These are phyloP conservation scores for Acanthamoeba royreba DNA, from an alignment of 208 protist species.

Conservation along the genomic window DNA sequence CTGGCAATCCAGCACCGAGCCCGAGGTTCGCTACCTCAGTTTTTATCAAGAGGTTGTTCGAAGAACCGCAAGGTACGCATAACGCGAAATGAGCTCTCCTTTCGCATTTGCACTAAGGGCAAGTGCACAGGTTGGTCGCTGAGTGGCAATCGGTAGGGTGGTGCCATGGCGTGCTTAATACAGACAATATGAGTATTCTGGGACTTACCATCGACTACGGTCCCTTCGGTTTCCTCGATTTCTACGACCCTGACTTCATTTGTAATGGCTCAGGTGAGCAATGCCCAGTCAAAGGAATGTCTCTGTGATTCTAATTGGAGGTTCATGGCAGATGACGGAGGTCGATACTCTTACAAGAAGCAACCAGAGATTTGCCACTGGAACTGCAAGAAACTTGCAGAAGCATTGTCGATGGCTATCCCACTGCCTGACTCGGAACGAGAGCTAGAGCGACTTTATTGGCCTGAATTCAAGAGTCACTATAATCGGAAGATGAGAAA, in stretches of 20 bases:
- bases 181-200: constrained; percentile 79
- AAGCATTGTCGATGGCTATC: not conserved
- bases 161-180: constrained; percentile 77
- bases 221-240: constrained; percentile 78
- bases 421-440: not conserved
- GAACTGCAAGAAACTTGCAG: constrained; percentile 53
- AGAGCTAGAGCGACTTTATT: constrained; percentile 29
- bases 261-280: constrained; percentile 45
- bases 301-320: too few relatives aligned
- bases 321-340: constrained; percentile 8
- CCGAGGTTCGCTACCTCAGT: not conserved
- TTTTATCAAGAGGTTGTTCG: constrained; percentile 58
- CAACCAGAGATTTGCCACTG: constrained; percentile 55
- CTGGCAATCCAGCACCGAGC: not conserved
- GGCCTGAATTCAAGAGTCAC: not conserved
- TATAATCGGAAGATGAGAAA: constrained; percentile 48
- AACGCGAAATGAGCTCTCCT: too few relatives aligned
- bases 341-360: constrained; percentile 53
- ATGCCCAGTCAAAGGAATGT: too few relatives aligned
- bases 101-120: too few relatives aligned
- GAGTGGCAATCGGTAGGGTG: constrained; percentile 74
- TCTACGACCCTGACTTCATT: constrained; percentile 58
- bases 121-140: constrained; percentile 55
- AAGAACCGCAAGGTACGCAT: constrained; percentile 27
- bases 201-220: constrained; percentile 80